Conservation (phyloP, 1,284 basidiomycete genomes). For the Grifola frondosa region DNA sequence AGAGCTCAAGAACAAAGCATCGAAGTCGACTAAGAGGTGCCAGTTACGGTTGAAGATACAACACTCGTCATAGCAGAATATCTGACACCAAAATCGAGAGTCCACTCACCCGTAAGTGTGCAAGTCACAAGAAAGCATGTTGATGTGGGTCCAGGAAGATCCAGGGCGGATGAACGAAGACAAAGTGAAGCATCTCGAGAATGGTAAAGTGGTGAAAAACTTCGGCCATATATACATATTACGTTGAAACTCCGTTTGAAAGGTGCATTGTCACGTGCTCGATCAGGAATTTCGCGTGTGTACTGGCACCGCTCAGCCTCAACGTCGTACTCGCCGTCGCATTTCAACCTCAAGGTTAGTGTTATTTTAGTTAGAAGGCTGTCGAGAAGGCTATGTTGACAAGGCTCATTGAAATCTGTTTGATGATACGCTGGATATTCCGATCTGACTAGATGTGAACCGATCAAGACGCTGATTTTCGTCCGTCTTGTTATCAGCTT, state of each 20-base stretch:
- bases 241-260: neutral
- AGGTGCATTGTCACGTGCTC: neutral
- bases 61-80: constrained; percentile 68
- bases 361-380: constrained; percentile 1
- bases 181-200: no score
- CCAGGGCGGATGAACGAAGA: no score
- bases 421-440: constrained; percentile 24
- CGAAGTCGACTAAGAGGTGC: constrained; percentile 86
- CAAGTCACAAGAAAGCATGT: no score
- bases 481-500: constrained; percentile 10
- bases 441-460: constrained; percentile 17
- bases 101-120: no score
- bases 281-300: no score
- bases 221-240: no score
- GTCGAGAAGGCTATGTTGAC: neutral
- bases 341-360: constrained; percentile 23
- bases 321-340: no score
- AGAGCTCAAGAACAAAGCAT: constrained; percentile 39
- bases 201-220: no score
- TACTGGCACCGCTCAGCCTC: no score
- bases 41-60: constrained; percentile 71
- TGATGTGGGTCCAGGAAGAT: no score
- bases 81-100: neutral
- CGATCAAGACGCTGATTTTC: constrained; percentile 1
- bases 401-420: constrained; percentile 3